Evolutionary conservation across 2,329 filamentous ascomycete species (phyloP), one percentile per base, ranked within the genome.

Genomic region (Fusarium paranaense): DNA sequence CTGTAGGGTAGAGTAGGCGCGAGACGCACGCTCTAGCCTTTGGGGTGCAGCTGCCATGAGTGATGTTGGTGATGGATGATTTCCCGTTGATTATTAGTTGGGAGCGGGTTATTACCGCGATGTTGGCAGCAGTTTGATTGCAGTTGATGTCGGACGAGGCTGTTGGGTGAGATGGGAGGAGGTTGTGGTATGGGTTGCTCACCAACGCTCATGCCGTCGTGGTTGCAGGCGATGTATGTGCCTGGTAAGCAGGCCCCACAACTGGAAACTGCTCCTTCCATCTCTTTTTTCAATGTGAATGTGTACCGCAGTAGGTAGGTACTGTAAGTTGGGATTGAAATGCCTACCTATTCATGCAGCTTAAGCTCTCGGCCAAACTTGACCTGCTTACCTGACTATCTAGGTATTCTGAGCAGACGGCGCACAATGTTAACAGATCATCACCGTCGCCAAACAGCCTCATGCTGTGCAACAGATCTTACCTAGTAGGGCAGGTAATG

Each of bases 1-100:
- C 25, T 73, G 52, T 59, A 60, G 25, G 47, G 38, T 61, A 72
- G 68, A 65, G 70, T 72, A 69, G 42, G 30, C 16, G n/a, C 32
- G 13, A 61, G 38, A 18, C 32, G 25, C 35, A 45, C 9, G 33
- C n/a, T 42, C n/a, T n/a, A 64, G 50, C 62, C 50, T 30, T 32
- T 52, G 47, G 6, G 47, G 25, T n/a, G 27, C 47, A 52, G 18
- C 27, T 32, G 25, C 47, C 27, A 52, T 52, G 27, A n/a, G 27
- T 32, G 47, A 32, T 52, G 27, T 52, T 52, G 47, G 47, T 52
- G 47, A 52, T 52, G 10, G 18, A 52, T 50, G 16, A 16, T 10
- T 30, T 50, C 25, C 20, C 16, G 5, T 50, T 30, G 25, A 30
- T 50, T 50, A 9, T n/a, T 9, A 5, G 5, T 52, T 52, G 9